Evolutionary conservation across 75 land plant genomes (phyloP), one percentile per base, ranked within the genome.

Genomic region (Pinus tabuliformis): DNA sequence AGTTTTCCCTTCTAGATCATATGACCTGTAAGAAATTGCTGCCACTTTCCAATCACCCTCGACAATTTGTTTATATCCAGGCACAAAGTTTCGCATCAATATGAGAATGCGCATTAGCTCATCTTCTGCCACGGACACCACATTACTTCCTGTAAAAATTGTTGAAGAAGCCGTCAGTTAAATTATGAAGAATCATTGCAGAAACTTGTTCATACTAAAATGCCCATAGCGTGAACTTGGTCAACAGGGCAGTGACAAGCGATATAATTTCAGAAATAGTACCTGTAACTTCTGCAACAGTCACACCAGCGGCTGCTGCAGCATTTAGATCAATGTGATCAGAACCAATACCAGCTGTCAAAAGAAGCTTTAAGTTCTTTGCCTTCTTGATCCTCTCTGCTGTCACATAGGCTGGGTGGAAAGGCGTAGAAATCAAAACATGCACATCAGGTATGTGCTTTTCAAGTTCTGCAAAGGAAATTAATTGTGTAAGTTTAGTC

Each of bases 271-370:
- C 26, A 26, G 11, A 61, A n/a, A 16, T 17, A 20, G 22, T 52
- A 85, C 87, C 87, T 58, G 98, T 95, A 71, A 93, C 89, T 75
- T 95, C 98, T 17, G 96, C 91, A 58, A 95, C 96, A 22, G 98
- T 95, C 73, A 95, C 72, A n/a, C 98, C 96, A 24, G 88, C 88
- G 12, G 74, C 89, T 59, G 92, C 91, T 74, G 96, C 98, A 21
- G 94, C 93, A 17, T 86, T 81, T 24, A 95, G 87, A 77, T 95
- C 96, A 71, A 96, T 83, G 70, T 96, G 99, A 57, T 96, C 99
- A n/a, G 99, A 96, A 20, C 99, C 99, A 76, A 96, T 88, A 30
- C 99, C 99, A 56, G 99, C 99, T 24, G 99, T 96, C 14, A 96
- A 86, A 72, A 91, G 83, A 57, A 96, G 83, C 58, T 93, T 77